Evolutionary conservation across 2,329 filamentous ascomycete species (phyloP).

Genomic region (Aspergillus hortae): DNA sequence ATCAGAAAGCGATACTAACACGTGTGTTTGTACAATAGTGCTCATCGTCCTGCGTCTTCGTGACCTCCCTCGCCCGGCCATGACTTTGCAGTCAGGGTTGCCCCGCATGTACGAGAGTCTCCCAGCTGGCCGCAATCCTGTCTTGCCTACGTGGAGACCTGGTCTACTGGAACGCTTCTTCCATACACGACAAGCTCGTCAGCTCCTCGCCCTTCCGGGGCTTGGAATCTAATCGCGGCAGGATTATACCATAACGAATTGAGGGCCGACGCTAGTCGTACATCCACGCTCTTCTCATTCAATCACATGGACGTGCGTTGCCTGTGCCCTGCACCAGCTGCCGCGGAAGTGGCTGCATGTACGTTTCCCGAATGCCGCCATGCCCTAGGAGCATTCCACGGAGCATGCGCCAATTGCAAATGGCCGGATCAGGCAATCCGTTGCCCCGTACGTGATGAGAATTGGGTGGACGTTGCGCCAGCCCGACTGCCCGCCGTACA

Average conservation of each 20-base stretch:
- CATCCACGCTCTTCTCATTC: not conserved
- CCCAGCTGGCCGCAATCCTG: not conserved
- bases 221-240: not conserved
- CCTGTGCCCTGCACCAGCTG: not conserved
- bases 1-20: not conserved
- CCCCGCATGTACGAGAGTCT: not conserved
- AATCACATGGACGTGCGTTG: not conserved
- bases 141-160: not conserved
- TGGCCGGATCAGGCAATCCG: not conserved
- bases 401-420: conserved; percentile 9
- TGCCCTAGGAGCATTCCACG: conserved; percentile 2
- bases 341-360: not conserved
- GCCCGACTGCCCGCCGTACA: no score
- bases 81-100: not conserved
- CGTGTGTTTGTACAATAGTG: not conserved
- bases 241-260: not conserved
- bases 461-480: no score
- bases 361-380: conserved; percentile 4
- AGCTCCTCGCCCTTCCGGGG: not conserved
- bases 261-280: not conserved
- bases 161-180: not conserved
- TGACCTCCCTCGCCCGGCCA: not conserved
- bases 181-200: not conserved
- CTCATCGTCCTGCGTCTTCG: not conserved
- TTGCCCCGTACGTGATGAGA: no score